phyloP scores from a whole-genome alignment of 306 rosid genomes.

The Dryas drummondii region DNA sequence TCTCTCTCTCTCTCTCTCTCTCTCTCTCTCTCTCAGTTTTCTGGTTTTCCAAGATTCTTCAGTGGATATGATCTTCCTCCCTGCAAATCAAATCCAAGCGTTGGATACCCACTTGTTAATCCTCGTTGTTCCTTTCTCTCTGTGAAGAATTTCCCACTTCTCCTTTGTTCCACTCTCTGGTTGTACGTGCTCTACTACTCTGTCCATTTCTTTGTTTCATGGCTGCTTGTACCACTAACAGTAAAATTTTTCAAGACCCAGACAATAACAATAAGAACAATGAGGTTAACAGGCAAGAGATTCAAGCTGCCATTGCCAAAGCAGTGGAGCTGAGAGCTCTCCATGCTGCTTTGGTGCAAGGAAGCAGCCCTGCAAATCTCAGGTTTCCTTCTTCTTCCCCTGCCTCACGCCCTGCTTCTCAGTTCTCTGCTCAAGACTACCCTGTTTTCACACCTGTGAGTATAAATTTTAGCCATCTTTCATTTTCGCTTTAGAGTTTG shows the following conservation, averaged over 20 bases:
- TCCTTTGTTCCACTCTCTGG: conserved; percentile 22
- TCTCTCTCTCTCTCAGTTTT: conserved; percentile 9
- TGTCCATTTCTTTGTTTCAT: conserved; percentile 47
- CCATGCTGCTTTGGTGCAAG: conserved; percentile 78
- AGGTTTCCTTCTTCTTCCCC: conserved; percentile 53
- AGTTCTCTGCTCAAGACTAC: conserved; percentile 81
- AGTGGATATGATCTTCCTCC: conserved; percentile 34
- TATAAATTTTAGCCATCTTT: not conserved
- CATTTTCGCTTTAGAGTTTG: conserved; percentile 7
- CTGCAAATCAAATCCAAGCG: conserved; percentile 40
- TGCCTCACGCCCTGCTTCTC: conserved; percentile 56
- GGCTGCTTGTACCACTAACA: conserved; percentile 51
- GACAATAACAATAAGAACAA: conserved; percentile 29
- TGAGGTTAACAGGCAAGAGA: conserved; percentile 66
- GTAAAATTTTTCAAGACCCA: conserved; percentile 39
- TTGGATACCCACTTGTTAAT: conserved; percentile 25
- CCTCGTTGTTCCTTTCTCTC: not conserved
- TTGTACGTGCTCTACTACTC: not conserved
- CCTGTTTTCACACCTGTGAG: conserved; percentile 95
- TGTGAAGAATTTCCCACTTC: not conserved
- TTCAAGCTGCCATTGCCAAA: conserved; percentile 80
- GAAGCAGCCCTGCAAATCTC: conserved; percentile 54
- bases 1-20: too few species aligned
- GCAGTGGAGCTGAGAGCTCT: conserved; percentile 88
- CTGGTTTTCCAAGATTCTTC: conserved; percentile 40